Evolutionary conservation across 192 early-diverging fungal species (phyloP), one percentile per base, ranked within the genome.

Genomic region (Hyaloraphidium curvatum): DNA sequence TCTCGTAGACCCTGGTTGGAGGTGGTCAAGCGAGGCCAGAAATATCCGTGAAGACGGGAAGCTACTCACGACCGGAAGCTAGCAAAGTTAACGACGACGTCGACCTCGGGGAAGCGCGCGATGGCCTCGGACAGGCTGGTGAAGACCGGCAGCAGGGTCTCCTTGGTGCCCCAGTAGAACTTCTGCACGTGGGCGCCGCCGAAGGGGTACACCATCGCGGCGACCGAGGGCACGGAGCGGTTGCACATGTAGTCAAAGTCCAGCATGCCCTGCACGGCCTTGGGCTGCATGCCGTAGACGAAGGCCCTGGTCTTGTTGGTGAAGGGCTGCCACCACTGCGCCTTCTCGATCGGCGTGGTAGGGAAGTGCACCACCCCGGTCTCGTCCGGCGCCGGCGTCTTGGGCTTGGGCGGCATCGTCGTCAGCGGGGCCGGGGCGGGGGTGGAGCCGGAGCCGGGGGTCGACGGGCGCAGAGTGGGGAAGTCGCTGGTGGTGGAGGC

Each of bases 161-260:
- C 93, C 73, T 90, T 84, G 35, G 91, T 94, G 39, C 93, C 93
- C 93, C 93, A 97, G 79, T 97, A 97, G 77, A 97, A 97, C 68
- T 94, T 97, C 64, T 97, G 93, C 52, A 97, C 85, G 62, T 97
- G 91, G 69, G 88, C 86, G 39, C 93, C 93, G 55, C 93, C 89
- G 67, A 97, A 97, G 55, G 93, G 91, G 64, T 97, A 97, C 59
- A 97, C 82, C 93, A 97, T 97, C 62, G 88, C 90, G 13, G 89
- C 88, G 41, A 97, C 93, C 25, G 89, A 93, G 16, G 93, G 93
- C 50, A 77, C 64, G 19, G 64, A 53, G 58, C 93, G 82, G 71
- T 89, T 84, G 80, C 93, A 97, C 78, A 97, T 97, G 50, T 82
- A 97, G 67, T 97, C 93, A 80, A 93, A 97, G 73, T 97, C 93